Conservation (phyloP, 2,329 filamentous ascomycete genomes). For the Neofusicoccum umdonicola region DNA sequence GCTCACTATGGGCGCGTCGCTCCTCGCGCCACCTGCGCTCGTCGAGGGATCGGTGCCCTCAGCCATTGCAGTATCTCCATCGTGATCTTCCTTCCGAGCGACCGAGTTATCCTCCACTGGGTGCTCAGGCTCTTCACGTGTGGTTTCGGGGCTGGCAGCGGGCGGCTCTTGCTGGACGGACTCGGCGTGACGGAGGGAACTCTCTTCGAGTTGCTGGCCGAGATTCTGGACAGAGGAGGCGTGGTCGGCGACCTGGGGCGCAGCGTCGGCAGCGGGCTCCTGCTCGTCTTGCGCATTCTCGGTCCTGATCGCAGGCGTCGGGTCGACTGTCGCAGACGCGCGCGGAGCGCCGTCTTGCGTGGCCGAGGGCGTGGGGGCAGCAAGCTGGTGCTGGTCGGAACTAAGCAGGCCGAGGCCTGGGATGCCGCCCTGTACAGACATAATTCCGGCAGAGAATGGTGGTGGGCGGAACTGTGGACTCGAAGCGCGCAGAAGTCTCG, state of each 20-base stretch:
- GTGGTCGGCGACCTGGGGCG: background rate
- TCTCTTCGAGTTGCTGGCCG: conserved; percentile 30
- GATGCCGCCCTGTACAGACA: conserved; percentile 21
- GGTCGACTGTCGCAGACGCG: conserved; percentile 10
- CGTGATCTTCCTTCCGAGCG: background rate
- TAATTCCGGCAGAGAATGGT: background rate
- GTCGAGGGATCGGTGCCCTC: background rate
- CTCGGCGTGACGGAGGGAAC: conserved; percentile 34
- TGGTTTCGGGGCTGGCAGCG: background rate
- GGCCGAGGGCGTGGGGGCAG: background rate
- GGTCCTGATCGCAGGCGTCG: background rate
- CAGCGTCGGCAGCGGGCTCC: background rate
- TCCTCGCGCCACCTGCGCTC: background rate
- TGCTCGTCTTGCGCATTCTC: background rate
- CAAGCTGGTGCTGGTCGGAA: conserved; percentile 2
- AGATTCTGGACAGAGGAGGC: conserved; percentile 13
- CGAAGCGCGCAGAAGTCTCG: background rate
- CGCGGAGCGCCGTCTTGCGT: conserved; percentile 19
- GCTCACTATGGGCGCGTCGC: background rate
- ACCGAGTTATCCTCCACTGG: conserved; percentile 9
- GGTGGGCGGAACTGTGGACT: background rate
- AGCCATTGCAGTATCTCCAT: background rate
- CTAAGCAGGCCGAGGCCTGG: conserved; percentile 36
- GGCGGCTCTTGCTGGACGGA: conserved; percentile 28
- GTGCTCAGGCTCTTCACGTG: background rate